Percentiles rank a stretch among this genome's conserved stretches.
Conservation (phyloP, 2,329 filamentous ascomycete species). For the Microcyclospora pomicola region DNA sequence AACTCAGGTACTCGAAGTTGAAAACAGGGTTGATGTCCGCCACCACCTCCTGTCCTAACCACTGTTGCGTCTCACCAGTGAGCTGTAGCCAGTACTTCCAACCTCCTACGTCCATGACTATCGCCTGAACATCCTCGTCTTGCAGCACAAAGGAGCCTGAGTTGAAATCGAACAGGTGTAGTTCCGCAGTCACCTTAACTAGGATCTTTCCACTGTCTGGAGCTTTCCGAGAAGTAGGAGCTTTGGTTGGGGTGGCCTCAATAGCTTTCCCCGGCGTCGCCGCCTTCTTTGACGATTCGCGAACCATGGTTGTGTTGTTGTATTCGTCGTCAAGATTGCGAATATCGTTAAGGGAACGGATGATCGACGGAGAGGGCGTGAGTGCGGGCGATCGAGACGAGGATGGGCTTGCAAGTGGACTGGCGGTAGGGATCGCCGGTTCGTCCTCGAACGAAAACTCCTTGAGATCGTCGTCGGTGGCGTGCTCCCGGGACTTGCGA, state of each 20-base stretch:
- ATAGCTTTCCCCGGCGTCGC: conserved; percentile 23
- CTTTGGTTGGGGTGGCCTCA: conserved; percentile 37
- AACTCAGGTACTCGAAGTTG: conserved; percentile 97
- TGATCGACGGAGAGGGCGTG: conserved; percentile 17
- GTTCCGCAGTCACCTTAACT: conserved; percentile 61
- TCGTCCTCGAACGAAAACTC: conserved; percentile 67
- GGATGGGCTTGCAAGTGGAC: conserved; percentile 38
- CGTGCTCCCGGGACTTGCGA: conserved; percentile 62
- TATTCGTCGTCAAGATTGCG: conserved; percentile 8
- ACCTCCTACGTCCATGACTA: conserved; percentile 70
- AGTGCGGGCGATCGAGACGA: conserved; percentile 22
- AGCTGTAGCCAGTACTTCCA: conserved; percentile 98
- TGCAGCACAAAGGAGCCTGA: conserved; percentile 74
- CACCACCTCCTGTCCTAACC: conserved; percentile 73
- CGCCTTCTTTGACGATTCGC: conserved; percentile 17
- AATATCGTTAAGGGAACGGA: conserved; percentile 18
- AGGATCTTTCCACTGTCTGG: conserved; percentile 62
- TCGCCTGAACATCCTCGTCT: conserved; percentile 59
- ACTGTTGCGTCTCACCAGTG: conserved; percentile 58
- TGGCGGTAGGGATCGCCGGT: conserved; percentile 45
- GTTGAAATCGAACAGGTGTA: conserved; percentile 86
- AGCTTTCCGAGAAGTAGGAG: conserved; percentile 44
- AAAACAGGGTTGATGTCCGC: conserved; percentile 96
- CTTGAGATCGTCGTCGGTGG: conserved; percentile 64
- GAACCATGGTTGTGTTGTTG: conserved; percentile 12